Percentiles rank a stretch among this genome's conserved stretches.
phyloP scores from a whole-genome alignment of 2,329 filamentous ascomycete genomes.

The Aspergillus felis region DNA sequence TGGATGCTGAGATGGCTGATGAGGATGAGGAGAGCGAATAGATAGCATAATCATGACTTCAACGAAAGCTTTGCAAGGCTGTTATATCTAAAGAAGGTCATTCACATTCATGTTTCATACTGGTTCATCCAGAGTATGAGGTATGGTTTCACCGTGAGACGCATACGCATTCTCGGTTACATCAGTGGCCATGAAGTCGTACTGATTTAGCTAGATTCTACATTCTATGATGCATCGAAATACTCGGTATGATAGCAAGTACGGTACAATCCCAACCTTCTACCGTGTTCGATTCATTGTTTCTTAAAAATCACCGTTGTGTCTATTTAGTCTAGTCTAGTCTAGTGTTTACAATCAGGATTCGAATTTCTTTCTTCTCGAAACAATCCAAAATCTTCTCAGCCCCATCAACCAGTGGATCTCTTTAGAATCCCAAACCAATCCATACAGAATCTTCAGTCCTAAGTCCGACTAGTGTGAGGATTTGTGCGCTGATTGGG shows the following conservation, averaged over 20 bases:
- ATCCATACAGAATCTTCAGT: neutral
- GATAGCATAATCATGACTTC: neutral
- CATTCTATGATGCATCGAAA: neutral
- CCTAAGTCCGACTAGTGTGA: neutral
- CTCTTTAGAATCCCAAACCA: neutral
- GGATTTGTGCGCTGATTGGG: conserved; percentile 19
- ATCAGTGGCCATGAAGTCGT: neutral
- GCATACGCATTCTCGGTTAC: neutral
- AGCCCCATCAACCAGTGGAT: neutral
- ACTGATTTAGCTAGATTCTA: neutral
- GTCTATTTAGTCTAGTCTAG: neutral
- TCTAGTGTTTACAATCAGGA: neutral
- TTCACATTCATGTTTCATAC: neutral
- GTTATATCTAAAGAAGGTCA: neutral
- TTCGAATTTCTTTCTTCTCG: neutral
- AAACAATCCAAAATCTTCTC: neutral
- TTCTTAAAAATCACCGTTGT: neutral
- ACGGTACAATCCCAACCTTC: neutral
- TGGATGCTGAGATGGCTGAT: conserved; percentile 44
- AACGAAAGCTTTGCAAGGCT: neutral
- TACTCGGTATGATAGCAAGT: neutral
- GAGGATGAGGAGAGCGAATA: conserved; percentile 26
- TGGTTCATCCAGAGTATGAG: conserved; percentile 6
- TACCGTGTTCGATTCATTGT: no score
- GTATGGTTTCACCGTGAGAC: conserved; percentile 6